A percentile compares a stretch with the other conserved stretches of the same genome.
Evolutionary conservation across 331 rosid genomes (phyloP).

Genomic region (Quercus phellos): DNA sequence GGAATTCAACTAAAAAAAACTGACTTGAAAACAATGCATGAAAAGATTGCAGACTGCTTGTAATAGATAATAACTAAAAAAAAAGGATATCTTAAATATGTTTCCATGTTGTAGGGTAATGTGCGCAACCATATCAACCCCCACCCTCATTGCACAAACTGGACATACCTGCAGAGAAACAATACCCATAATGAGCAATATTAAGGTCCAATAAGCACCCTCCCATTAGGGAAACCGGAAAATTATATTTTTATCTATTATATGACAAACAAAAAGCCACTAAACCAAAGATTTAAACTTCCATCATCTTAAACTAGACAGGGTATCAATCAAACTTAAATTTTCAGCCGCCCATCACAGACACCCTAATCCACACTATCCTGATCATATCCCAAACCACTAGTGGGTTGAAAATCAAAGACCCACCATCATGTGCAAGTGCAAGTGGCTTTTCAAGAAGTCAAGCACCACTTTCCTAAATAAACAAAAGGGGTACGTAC

Average conservation of each 20-base stretch:
- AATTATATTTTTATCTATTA: not conserved
- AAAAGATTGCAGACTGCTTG: not conserved
- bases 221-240: not conserved
- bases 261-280: not conserved
- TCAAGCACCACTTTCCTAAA: not conserved
- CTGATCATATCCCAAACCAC: not conserved
- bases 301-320: not conserved
- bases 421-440: not conserved
- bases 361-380: not conserved
- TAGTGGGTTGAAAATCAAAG: not conserved
- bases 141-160: slow-evolving; percentile 87
- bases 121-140: slow-evolving; percentile 97
- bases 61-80: slow-evolving; percentile 4
- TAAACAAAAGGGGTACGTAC: not conserved
- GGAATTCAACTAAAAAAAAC: slow-evolving; percentile 3
- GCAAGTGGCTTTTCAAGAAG: not conserved
- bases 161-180: slow-evolving; percentile 79
- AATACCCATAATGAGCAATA: not conserved
- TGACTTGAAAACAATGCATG: not conserved
- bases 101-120: slow-evolving; percentile 91
- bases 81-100: slow-evolving; percentile 96
- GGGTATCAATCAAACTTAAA: not conserved
- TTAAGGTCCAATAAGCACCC: not conserved
- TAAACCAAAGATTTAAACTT: not conserved
- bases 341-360: not conserved